phyloP scores from a whole-genome alignment of 306 rosid species.

The Vigna nakashimae region DNA sequence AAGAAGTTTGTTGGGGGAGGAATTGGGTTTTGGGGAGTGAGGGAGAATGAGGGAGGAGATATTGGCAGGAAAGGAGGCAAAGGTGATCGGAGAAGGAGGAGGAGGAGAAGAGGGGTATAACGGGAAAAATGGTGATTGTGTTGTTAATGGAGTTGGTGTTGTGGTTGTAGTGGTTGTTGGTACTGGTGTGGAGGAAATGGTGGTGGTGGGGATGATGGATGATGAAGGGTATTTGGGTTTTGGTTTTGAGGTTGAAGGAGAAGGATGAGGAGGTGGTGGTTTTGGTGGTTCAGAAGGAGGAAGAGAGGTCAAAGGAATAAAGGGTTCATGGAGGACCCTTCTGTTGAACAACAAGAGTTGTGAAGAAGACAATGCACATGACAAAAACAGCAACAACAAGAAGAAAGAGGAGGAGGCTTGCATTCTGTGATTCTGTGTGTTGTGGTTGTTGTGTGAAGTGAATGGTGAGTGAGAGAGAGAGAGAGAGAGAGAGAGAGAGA shows the following conservation, averaged over 20 bases:
- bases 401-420: conserved; percentile 31
- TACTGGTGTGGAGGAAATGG: conserved; percentile 42
- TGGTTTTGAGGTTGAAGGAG: conserved; percentile 33
- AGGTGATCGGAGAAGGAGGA: conserved; percentile 63
- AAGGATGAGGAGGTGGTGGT: conserved; percentile 39
- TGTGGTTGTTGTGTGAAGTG: conserved; percentile 9
- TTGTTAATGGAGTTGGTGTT: conserved; percentile 41
- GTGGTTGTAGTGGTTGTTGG: conserved; percentile 21
- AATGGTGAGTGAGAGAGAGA: background rate
- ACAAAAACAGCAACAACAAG: conserved; percentile 32
- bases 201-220: conserved; percentile 55
- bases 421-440: conserved; percentile 64
- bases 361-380: conserved; percentile 29
- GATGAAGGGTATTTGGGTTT: conserved; percentile 70
- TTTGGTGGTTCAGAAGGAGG: conserved; percentile 62
- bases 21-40: conserved; percentile 50
- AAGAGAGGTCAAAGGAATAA: conserved; percentile 52
- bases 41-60: conserved; percentile 85
- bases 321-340: conserved; percentile 81
- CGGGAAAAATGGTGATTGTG: conserved; percentile 82
- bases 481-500: too few species aligned
- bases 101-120: conserved; percentile 73
- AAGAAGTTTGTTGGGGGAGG: conserved; percentile 58
- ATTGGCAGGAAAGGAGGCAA: conserved; percentile 92
- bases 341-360: conserved; percentile 30